A percentile compares a stretch with the other conserved stretches of the same genome.
Evolutionary conservation across 1,284 basidiomycete species (phyloP).

Genomic region (Cronartium ribicola): DNA sequence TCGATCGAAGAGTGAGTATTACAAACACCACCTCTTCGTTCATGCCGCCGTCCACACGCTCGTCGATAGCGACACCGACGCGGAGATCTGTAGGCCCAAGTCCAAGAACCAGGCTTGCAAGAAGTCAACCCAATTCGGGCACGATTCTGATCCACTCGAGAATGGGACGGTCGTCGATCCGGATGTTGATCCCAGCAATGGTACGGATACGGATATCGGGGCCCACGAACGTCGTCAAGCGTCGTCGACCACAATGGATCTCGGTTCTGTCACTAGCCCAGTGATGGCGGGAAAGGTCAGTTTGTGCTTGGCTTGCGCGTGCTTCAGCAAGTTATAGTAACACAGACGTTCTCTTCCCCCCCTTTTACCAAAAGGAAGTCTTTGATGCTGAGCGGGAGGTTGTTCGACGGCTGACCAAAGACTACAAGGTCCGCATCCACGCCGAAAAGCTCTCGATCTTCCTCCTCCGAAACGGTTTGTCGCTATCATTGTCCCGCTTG

Average conservation of each 20-base stretch:
- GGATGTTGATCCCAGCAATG: constrained; percentile 3
- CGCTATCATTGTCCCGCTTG: too few relatives aligned
- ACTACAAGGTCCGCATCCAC: constrained; percentile 31
- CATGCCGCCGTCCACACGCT: constrained; percentile 34
- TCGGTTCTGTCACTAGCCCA: not conserved
- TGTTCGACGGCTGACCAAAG: constrained; percentile 19
- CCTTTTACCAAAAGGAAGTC: constrained; percentile 8
- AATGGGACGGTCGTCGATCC: constrained; percentile 13
- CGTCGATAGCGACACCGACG: not conserved
- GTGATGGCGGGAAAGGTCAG: not conserved
- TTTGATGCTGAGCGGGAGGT: constrained; percentile 37
- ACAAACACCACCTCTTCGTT: constrained; percentile 31
- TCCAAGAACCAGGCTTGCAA: not conserved
- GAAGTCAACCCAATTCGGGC: not conserved
- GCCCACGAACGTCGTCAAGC: not conserved
- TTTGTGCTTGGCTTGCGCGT: not conserved
- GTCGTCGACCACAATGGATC: constrained; percentile 12
- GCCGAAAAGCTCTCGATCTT: constrained; percentile 41
- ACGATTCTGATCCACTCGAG: constrained; percentile 5
- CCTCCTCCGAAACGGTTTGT: constrained; percentile 38
- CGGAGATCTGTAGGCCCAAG: not conserved
- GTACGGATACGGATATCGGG: not conserved
- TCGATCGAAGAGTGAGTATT: constrained; percentile 35
- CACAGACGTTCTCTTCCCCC: not conserved
- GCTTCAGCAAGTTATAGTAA: not conserved